Percentiles rank a stretch among this genome's conserved stretches.
phyloP scores from a whole-genome alignment of 2,329 filamentous ascomycete genomes.

The Aspergillus niger region DNA sequence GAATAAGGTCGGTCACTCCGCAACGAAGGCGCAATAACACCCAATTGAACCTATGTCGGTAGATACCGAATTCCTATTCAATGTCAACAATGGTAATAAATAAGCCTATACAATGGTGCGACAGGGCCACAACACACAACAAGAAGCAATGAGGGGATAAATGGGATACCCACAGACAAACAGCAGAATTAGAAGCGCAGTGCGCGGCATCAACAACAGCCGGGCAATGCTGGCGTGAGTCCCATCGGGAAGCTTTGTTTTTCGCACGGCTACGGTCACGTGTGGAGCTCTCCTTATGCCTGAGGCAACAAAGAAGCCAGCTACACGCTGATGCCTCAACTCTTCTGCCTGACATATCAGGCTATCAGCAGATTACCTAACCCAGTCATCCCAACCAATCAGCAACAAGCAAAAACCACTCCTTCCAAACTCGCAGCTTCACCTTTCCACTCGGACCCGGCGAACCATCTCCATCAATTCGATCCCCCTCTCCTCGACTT shows the following conservation, averaged over 20 bases:
- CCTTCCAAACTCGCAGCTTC: constrained; percentile 24
- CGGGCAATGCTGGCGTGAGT: background rate
- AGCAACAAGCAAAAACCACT: constrained; percentile 35
- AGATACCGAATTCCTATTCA: too few relatives aligned
- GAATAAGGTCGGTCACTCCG: too few relatives aligned
- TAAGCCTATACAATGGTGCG: too few relatives aligned
- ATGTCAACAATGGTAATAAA: too few relatives aligned
- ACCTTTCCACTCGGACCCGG: constrained; percentile 33
- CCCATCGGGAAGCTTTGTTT: constrained; percentile 17
- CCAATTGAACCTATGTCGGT: too few relatives aligned
- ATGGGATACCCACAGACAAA: background rate
- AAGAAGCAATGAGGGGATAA: too few relatives aligned
- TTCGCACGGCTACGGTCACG: constrained; percentile 18
- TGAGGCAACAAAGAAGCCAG: background rate
- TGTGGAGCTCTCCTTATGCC: background rate
- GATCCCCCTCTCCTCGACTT: background rate
- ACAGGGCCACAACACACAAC: too few relatives aligned
- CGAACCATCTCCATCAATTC: constrained; percentile 18
- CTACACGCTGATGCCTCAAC: too few relatives aligned
- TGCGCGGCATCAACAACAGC: constrained; percentile 8
- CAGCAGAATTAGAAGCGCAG: constrained; percentile 1
- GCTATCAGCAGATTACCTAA: constrained; percentile 21
- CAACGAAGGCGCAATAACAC: too few relatives aligned
- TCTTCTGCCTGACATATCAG: background rate
- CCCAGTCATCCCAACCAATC: constrained; percentile 32